Conservation (phyloP, 495 filamentous ascomycete genomes). For the Xylaria sp. region DNA sequence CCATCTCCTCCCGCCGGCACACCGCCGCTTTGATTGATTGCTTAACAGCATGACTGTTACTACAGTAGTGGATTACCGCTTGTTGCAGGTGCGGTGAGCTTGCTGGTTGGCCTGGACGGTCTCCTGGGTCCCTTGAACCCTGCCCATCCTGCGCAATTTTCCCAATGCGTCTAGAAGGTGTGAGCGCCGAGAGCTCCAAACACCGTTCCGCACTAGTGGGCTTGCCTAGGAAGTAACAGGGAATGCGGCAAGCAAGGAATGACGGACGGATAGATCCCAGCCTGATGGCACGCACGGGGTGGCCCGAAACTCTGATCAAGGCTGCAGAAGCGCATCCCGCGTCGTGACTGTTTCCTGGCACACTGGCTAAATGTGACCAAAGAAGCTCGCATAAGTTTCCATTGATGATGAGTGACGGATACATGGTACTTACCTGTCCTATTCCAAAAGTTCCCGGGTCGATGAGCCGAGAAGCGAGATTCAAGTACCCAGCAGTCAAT, state of each 20-base stretch:
- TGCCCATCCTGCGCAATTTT: slow-evolving; percentile 27
- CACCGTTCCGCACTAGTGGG: slow-evolving; percentile 39
- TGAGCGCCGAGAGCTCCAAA: slow-evolving; percentile 27
- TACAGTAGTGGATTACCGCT: slow-evolving; percentile 20
- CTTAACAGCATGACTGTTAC: slow-evolving; percentile 33
- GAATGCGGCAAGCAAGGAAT: slow-evolving; percentile 44
- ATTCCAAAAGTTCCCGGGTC: slow-evolving; percentile 19
- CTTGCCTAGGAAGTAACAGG: slow-evolving; percentile 27
- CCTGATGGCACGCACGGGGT: slow-evolving; percentile 44
- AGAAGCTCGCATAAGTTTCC: slow-evolving; percentile 31
- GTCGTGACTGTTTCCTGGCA: slow-evolving; percentile 29
- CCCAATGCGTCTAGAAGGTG: slow-evolving; percentile 31
- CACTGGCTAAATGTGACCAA: slow-evolving; percentile 37
- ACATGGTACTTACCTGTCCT: neutral
- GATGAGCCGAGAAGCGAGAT: slow-evolving; percentile 19
- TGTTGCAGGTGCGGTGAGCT: slow-evolving; percentile 29
- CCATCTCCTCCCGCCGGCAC: slow-evolving; percentile 28
- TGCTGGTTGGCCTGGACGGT: slow-evolving; percentile 27
- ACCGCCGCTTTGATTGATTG: slow-evolving; percentile 41
- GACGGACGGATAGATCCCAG: slow-evolving; percentile 47
- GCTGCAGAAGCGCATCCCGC: slow-evolving; percentile 36
- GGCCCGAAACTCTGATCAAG: slow-evolving; percentile 46
- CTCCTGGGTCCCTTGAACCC: slow-evolving; percentile 37
- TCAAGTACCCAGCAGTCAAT: neutral
- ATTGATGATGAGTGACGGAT: slow-evolving; percentile 20